phyloP scores from a whole-genome alignment of 2,329 filamentous ascomycete species.

The Botrytis fragariae region DNA sequence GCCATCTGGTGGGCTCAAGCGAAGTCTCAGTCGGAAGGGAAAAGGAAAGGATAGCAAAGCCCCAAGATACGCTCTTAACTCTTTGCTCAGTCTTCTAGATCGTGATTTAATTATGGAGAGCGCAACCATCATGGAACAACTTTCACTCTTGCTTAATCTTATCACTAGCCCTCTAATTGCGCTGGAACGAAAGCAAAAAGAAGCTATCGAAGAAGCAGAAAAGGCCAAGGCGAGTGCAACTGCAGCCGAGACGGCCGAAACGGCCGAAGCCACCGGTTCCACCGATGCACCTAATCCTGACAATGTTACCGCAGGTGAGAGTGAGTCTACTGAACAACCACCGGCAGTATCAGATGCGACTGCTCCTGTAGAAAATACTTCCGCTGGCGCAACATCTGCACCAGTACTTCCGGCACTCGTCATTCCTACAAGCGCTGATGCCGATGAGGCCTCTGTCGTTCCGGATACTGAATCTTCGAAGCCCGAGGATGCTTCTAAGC shows the following conservation, averaged over 20 bases:
- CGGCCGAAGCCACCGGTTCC: conserved; percentile 27
- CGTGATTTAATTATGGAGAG: conserved; percentile 96
- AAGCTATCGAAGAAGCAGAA: conserved; percentile 54
- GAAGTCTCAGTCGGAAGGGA: conserved; percentile 74
- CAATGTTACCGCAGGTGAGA: conserved; percentile 21
- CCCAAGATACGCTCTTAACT: conserved; percentile 88
- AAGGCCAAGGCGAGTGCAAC: conserved; percentile 41
- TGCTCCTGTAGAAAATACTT: not conserved
- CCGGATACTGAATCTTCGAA: conserved; percentile 29
- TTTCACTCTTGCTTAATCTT: conserved; percentile 81
- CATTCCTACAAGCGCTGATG: conserved; percentile 10
- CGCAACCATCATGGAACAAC: conserved; percentile 91
- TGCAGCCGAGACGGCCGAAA: conserved; percentile 24
- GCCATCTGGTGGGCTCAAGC: conserved; percentile 71
- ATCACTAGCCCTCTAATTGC: conserved; percentile 84
- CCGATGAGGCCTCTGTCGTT: not conserved
- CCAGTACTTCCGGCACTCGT: not conserved
- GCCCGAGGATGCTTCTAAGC: conserved; percentile 32
- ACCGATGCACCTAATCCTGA: conserved; percentile 15
- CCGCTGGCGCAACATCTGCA: not conserved
- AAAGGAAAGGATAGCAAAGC: conserved; percentile 84
- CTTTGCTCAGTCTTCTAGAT: conserved; percentile 81
- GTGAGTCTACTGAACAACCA: conserved; percentile 8
- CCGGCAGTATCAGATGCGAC: not conserved
- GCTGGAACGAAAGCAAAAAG: conserved; percentile 79